A percentile compares a stretch with the other conserved stretches of the same genome.
phyloP scores from a whole-genome alignment of 2,329 filamentous ascomycete genomes.

The Hypoxylon sp. region DNA sequence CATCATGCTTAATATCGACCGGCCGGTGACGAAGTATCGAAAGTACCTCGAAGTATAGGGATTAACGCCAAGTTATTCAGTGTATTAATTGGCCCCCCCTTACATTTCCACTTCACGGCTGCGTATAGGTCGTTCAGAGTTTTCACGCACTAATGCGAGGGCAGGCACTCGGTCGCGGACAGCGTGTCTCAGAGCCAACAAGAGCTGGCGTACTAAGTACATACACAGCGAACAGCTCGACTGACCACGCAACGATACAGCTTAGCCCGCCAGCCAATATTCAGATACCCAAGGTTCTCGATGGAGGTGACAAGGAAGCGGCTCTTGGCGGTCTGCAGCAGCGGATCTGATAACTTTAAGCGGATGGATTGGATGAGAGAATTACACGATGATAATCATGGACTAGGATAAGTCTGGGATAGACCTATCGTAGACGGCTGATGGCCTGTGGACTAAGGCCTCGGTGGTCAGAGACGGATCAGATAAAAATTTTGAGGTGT shows the following conservation, averaged over 20 bases:
- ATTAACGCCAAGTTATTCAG: not conserved
- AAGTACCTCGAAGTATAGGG: slow-evolving; percentile 32
- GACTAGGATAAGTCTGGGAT: slow-evolving; percentile 6
- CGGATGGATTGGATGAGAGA: slow-evolving; percentile 25
- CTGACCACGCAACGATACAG: slow-evolving; percentile 26
- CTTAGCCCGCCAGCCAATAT: slow-evolving; percentile 30
- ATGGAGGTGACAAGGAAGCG: slow-evolving; percentile 36
- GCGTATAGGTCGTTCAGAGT: slow-evolving; percentile 6
- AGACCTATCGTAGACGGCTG: too few species aligned
- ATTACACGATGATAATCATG: slow-evolving; percentile 1
- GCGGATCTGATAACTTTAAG: slow-evolving; percentile 52
- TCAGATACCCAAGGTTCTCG: slow-evolving; percentile 12
- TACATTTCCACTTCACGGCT: slow-evolving; percentile 29
- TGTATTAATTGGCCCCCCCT: not conserved
- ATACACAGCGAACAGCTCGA: slow-evolving; percentile 15
- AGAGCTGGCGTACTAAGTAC: not conserved
- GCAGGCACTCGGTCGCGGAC: slow-evolving; percentile 14
- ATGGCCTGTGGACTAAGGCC: too few species aligned
- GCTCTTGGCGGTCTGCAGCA: slow-evolving; percentile 41
- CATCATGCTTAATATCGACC: not conserved
- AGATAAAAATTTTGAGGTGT: slow-evolving; percentile 37
- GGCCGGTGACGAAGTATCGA: not conserved
- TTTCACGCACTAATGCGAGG: slow-evolving; percentile 33
- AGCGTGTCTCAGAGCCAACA: slow-evolving; percentile 14
- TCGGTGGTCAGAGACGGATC: slow-evolving; percentile 33